Conservation (phyloP, 805 yeast species). For the Saccharomycopsis amapae region DNA sequence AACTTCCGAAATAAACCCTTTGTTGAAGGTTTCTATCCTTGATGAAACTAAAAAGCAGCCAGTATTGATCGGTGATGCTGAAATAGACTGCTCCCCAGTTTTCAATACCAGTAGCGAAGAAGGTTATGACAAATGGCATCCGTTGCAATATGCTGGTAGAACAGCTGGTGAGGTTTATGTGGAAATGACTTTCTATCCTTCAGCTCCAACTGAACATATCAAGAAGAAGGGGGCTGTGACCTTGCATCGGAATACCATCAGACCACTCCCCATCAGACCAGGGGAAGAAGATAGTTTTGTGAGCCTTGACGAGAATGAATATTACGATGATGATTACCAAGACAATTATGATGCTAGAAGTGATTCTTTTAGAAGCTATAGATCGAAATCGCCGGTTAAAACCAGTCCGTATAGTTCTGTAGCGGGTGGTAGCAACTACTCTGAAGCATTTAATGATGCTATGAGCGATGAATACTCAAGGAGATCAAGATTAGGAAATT, state of each 20-base stretch:
- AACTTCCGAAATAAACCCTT: constrained; percentile 54
- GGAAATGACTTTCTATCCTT: constrained; percentile 88
- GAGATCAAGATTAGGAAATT: not conserved
- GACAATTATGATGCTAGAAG: not conserved
- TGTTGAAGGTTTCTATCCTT: constrained; percentile 63
- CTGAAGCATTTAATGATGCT: too few species aligned
- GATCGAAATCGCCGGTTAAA: too few species aligned
- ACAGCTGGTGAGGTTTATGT: constrained; percentile 84
- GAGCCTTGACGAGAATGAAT: not conserved
- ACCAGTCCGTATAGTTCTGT: too few species aligned
- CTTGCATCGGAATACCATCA: constrained; percentile 15
- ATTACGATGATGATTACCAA: not conserved
- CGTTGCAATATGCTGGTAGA: constrained; percentile 54
- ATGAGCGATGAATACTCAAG: not conserved
- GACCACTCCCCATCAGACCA: constrained; percentile 20
- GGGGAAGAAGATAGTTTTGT: constrained; percentile 10
- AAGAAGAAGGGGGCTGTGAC: constrained; percentile 17
- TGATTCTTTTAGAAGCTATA: constrained; percentile 1
- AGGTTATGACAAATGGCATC: constrained; percentile 85
- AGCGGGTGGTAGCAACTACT: too few species aligned
- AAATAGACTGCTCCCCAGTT: constrained; percentile 70
- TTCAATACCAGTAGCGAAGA: constrained; percentile 57
- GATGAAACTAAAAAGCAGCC: constrained; percentile 87
- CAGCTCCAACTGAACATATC: constrained; percentile 24
- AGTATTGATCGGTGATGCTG: constrained; percentile 74